A percentile compares a stretch with the other conserved stretches of the same genome.
Evolutionary conservation across 176 grass and related monocot genomes (phyloP).

Genomic region (Aegilops sharonensis): DNA sequence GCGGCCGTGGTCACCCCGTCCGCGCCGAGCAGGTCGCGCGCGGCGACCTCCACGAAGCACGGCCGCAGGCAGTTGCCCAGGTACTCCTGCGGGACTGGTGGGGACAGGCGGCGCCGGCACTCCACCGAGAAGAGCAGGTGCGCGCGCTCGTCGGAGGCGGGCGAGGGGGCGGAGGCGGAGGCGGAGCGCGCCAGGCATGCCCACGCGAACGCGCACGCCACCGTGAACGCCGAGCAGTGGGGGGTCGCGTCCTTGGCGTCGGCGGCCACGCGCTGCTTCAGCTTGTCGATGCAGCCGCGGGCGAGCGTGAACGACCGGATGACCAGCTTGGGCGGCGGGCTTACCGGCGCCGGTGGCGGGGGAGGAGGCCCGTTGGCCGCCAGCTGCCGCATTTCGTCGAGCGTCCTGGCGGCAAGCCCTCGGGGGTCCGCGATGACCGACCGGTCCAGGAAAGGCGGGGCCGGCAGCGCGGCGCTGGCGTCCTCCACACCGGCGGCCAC

Average conservation of each 20-base stretch:
- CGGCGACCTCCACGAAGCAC: constrained; percentile 72
- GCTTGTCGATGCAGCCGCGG: constrained; percentile 57
- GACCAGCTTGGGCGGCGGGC: constrained; percentile 37
- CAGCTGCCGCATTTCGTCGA: constrained; percentile 78
- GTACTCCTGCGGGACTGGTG: constrained; percentile 63
- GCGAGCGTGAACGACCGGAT: constrained; percentile 68
- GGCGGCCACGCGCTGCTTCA: constrained; percentile 53
- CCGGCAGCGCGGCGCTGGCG: background rate
- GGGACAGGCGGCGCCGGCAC: constrained; percentile 62
- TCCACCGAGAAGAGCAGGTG: constrained; percentile 88
- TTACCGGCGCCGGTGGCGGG: background rate
- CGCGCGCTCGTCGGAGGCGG: constrained; percentile 34
- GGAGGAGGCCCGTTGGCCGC: constrained; percentile 52
- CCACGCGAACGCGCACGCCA: constrained; percentile 94
- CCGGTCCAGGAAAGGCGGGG: constrained; percentile 59
- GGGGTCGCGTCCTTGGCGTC: constrained; percentile 8
- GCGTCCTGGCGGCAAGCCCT: constrained; percentile 55
- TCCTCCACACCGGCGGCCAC: background rate
- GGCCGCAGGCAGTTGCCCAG: constrained; percentile 93
- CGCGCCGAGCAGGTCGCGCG: constrained; percentile 36
- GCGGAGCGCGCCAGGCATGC: constrained; percentile 51
- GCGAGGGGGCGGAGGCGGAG: background rate
- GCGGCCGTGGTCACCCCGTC: constrained; percentile 62
- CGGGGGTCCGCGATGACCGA: constrained; percentile 53
- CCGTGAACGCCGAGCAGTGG: constrained; percentile 84